phyloP scores from a whole-genome alignment of 106 monocot genomes.

The Apostasia shenzhenica region DNA sequence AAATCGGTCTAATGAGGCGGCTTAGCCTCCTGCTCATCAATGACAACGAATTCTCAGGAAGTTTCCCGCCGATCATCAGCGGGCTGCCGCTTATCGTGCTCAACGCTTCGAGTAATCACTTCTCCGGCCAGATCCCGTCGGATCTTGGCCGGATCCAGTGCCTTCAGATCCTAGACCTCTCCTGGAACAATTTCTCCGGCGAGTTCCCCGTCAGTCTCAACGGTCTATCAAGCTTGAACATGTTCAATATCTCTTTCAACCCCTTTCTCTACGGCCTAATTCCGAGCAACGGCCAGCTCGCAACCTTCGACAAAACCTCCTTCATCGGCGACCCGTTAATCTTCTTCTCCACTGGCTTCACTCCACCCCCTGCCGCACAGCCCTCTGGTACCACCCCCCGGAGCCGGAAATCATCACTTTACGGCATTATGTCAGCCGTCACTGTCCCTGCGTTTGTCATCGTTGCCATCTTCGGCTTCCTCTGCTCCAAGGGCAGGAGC shows the following conservation, averaged over 20 bases:
- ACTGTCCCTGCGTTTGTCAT: constrained; percentile 19
- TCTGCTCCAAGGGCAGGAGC: not conserved
- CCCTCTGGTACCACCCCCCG: not conserved
- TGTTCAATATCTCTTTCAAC: constrained; percentile 80
- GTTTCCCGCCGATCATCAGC: constrained; percentile 31
- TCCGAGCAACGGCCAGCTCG: constrained; percentile 40
- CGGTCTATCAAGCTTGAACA: constrained; percentile 28
- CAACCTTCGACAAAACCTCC: constrained; percentile 46
- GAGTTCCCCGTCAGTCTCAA: constrained; percentile 40
- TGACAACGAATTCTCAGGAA: constrained; percentile 38
- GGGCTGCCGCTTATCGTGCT: constrained; percentile 42
- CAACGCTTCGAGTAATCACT: constrained; percentile 45
- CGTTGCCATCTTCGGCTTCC: constrained; percentile 16
- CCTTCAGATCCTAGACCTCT: constrained; percentile 49
- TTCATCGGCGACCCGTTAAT: constrained; percentile 73
- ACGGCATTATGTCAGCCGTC: constrained; percentile 9
- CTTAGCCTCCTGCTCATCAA: constrained; percentile 55
- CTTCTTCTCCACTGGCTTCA: not conserved
- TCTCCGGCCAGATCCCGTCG: constrained; percentile 56
- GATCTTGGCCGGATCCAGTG: constrained; percentile 42
- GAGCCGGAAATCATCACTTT: constrained; percentile 14
- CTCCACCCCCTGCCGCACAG: not conserved
- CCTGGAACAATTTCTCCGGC: constrained; percentile 74
- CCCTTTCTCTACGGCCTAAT: constrained; percentile 43
- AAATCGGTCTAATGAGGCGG: constrained; percentile 39